These are phyloP conservation scores for Nannochloropsis oceanica DNA, from an alignment of 108 stramenopile species.

Conservation along the genomic window DNA sequence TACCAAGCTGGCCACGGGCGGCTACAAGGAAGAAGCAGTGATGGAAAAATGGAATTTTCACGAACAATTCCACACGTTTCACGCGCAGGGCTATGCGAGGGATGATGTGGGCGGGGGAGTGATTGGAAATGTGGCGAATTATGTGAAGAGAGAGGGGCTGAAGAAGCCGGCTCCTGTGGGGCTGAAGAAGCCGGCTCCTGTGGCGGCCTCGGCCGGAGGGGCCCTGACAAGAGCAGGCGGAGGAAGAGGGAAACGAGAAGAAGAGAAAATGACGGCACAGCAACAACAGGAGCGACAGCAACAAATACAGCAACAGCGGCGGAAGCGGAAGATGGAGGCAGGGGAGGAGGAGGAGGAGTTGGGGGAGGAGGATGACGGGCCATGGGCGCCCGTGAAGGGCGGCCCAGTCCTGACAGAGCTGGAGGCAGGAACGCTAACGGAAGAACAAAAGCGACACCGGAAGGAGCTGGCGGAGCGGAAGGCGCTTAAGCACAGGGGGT, in stretches of 20 bases:
- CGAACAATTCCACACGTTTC: constrained; percentile 34
- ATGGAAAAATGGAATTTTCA: constrained; percentile 29
- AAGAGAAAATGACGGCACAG: not conserved
- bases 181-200: not conserved
- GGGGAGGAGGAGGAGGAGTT: not conserved
- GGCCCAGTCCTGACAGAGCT: constrained; percentile 9
- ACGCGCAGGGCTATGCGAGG: constrained; percentile 23
- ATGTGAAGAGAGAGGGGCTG: not conserved
- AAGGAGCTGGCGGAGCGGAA: constrained; percentile 17
- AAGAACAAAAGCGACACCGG: constrained; percentile 12
- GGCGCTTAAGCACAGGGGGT: constrained; percentile 27
- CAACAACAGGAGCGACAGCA: not conserved
- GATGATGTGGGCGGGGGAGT: not conserved
- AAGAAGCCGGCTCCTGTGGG: not conserved
- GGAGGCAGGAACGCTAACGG: constrained; percentile 28
- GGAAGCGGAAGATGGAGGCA: not conserved
- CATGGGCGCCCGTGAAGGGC: constrained; percentile 16
- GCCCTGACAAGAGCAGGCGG: not conserved
- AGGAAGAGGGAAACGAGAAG: constrained; percentile 2
- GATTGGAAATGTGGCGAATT: not conserved
- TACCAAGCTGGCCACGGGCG: constrained; percentile 20
- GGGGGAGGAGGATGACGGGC: constrained; percentile 20
- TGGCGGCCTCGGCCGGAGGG: not conserved
- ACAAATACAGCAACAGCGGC: not conserved
- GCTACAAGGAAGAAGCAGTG: constrained; percentile 18